phyloP scores from a whole-genome alignment of 1,284 basidiomycete genomes.

The Cerrena zonata region DNA sequence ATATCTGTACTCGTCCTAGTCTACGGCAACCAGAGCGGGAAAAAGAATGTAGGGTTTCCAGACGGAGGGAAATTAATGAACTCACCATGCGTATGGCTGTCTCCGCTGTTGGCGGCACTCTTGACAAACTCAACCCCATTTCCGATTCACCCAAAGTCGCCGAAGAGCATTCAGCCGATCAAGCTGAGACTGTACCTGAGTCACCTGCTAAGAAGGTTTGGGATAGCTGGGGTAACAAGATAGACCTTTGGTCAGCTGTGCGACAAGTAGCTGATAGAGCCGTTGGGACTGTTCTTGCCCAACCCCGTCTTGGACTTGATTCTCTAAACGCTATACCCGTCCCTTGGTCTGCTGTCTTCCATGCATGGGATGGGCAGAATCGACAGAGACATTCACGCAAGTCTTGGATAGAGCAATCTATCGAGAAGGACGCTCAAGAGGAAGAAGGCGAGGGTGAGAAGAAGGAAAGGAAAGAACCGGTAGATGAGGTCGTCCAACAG shows the following conservation, averaged over 20 bases:
- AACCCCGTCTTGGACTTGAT: conserved; percentile 15
- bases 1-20: conserved; percentile 68
- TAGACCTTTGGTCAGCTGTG: conserved; percentile 65
- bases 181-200: conserved; percentile 6
- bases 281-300: conserved; percentile 57
- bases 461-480: conserved; percentile 30
- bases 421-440: conserved; percentile 35
- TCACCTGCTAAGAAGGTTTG: conserved; percentile 44
- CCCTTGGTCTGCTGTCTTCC: conserved; percentile 57
- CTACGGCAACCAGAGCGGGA: conserved; percentile 54
- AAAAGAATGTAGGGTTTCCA: conserved; percentile 48
- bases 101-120: conserved; percentile 62
- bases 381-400: conserved; percentile 48
- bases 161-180: conserved; percentile 16
- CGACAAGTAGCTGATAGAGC: conserved; percentile 69
- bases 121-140: conserved; percentile 42
- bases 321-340: conserved; percentile 51
- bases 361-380: conserved; percentile 56
- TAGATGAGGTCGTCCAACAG: conserved; percentile 69
- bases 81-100: conserved; percentile 75
- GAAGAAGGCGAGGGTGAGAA: conserved; percentile 39
- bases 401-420: conserved; percentile 55
- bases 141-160: conserved; percentile 20
- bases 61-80: conserved; percentile 72
- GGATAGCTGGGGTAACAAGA: conserved; percentile 64